Base-by-base conservation (phyloP, 306 rosid genomes). In the Pyrus bretschneideri region DNA sequence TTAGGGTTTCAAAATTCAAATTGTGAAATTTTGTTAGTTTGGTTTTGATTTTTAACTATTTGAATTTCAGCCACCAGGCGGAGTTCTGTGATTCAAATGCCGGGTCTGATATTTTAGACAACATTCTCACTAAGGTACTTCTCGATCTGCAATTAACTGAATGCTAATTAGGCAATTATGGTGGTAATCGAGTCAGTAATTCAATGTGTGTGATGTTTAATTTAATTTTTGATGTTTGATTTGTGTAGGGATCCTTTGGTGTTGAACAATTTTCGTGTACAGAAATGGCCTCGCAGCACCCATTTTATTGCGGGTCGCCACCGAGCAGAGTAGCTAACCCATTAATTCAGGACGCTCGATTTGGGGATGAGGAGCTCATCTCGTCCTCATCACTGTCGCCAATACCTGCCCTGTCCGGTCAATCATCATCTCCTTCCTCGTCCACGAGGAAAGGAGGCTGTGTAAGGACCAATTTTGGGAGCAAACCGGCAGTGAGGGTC, bases 241-340 rank as follows among this genome's bases (percentile, higher is more conserved):
- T 35, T 23, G 27, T 83, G 67, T 81, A 93, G 98, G 85, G 85
- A 80, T 92, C 91, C 70, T 81, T 76, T 83, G 91, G 87, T 46
- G 70, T 69, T 67, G 98, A 90, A 73, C 91, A 84, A 70, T 75
- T 81, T 65, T 81, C 79, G 45, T 79, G 84, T 23, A 69, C 93
- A 27, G 87, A 82, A 55, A 81, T 86, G 59, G 88, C 84, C 63
- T 85, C 97, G 87, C 72, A 93, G 88, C 97, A 97, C 87, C 97
- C 96, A 71, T 95, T 87, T 92, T 89, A 86, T 73, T 80, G 91
- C 64, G 99, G 97, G 88, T 90, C 99, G 44, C 99, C 99, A 79
- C 99, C 99, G 73, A 92, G 96, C 81, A 90, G 99, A 88, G 97
- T 92, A 85, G 88, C 88, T 80, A 92, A 95, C 88, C 99, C 99